Evolutionary conservation across 306 rosid species (phyloP).

Genomic region (Gastrolobium villosum): DNA sequence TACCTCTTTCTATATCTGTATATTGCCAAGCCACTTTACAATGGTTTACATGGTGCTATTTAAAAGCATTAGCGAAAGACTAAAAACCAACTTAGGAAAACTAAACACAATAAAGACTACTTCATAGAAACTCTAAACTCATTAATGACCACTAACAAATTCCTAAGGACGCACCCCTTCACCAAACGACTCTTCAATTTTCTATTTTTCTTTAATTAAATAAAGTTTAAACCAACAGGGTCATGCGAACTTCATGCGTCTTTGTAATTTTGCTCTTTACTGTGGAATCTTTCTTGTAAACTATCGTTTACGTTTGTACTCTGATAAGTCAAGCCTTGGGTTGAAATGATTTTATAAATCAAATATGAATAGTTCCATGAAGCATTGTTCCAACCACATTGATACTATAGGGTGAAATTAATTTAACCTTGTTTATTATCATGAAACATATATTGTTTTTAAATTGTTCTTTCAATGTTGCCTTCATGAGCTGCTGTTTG

Average conservation of each 20-base stretch:
- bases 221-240: too few species aligned
- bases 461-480: conserved; percentile 36
- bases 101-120: too few species aligned
- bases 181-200: too few species aligned
- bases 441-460: conserved; percentile 1
- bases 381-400: conserved; percentile 2
- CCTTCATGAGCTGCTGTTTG: conserved; percentile 40
- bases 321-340: conserved; percentile 25
- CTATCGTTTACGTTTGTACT: conserved; percentile 18
- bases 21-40: too few species aligned
- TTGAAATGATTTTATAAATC: conserved; percentile 35
- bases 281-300: conserved; percentile 29
- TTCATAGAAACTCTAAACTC: too few species aligned
- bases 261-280: conserved; percentile 26
- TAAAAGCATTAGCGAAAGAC: too few species aligned
- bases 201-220: too few species aligned
- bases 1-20: too few species aligned
- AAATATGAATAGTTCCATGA: conserved; percentile 35
- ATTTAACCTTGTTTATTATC: conserved; percentile 32
- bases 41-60: too few species aligned
- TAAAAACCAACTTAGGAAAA: too few species aligned
- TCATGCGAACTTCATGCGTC: conserved; percentile 2
- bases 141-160: too few species aligned
- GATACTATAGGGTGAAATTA: conserved; percentile 4
- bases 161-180: too few species aligned